Base-by-base conservation (phyloP, 768 basidiomycete genomes). In the Pisolithus tinctorius region DNA sequence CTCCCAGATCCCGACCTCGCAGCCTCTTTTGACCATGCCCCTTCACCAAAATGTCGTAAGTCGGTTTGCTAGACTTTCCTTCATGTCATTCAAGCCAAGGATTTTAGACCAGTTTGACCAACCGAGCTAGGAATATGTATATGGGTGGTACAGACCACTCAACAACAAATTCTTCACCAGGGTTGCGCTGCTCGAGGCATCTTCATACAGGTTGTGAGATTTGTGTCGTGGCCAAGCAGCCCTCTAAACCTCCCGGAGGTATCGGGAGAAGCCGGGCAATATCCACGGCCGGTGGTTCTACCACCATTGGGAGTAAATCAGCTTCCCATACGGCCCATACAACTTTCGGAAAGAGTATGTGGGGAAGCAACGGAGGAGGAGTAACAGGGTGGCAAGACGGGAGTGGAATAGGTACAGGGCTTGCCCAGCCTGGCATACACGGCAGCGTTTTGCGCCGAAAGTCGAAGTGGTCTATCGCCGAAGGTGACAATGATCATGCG, bases 321-420 rank as follows among this genome's bases (percentile, higher is more conserved):
- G 58, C 55, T 0, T 60, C 61, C 0, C 63, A 63, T 29, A 59
- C 61, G 25, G 45, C 58, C 27, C 56, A 58, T 30, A 52, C 57
- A 13, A 55, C 56, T 16, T 54, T 56, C 6, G 61, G 54, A 1
- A 59, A 58, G 52, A 57, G 56, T 52, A 60, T 58, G 58, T 63
- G 65, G n/a, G 63, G 65, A 10, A 60, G 5, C 34, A 13, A 62
- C 29, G 66, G 66, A 3, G 66, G 66, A 3, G 77, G 80, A 1
- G 75, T 88, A 39, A 80, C 80, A 1, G 87, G 86, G 3, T 88
- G 85, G 83, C 80, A 82, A 57, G 86, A 88, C 48, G 83, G 84
- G 6, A 79, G 77, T 54, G 87, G 87, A 13, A 77, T 88, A 44
- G 87, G 87, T 10, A 79, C 82, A 2, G 87, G 87, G 3, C 74